These are phyloP conservation scores for Solanum chaucha DNA, from an alignment of 257 asterid species.

Conservation along the genomic window DNA sequence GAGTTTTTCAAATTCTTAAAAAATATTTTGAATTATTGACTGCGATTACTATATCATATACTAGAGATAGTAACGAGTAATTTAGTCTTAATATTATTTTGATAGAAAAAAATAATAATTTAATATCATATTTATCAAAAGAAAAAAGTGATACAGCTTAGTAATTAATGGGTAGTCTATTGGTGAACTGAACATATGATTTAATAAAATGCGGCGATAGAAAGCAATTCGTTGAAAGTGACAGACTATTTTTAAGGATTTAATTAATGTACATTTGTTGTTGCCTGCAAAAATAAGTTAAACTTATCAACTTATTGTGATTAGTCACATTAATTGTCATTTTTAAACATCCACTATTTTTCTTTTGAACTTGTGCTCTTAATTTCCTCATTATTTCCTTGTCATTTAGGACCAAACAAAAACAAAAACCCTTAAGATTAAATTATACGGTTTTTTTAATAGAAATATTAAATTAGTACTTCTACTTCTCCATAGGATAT, in stretches of 20 bases:
- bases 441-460: background rate
- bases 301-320: background rate
- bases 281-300: background rate
- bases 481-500: background rate
- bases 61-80: background rate
- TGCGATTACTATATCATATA: background rate
- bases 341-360: background rate
- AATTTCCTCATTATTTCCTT: background rate
- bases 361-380: background rate
- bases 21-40: background rate
- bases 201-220: background rate
- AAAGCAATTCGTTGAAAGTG: background rate
- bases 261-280: background rate
- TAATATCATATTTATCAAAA: background rate
- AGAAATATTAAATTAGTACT: background rate
- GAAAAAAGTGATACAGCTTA: background rate
- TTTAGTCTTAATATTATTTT: background rate
- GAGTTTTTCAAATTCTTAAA: background rate
- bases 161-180: background rate
- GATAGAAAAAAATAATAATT: background rate
- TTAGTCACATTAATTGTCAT: background rate
- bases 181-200: background rate
- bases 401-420: background rate
- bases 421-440: background rate
- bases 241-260: background rate